These are phyloP conservation scores for Spirogloea muscicola DNA, from an alignment of 139 green algal species.

Conservation along the genomic window DNA sequence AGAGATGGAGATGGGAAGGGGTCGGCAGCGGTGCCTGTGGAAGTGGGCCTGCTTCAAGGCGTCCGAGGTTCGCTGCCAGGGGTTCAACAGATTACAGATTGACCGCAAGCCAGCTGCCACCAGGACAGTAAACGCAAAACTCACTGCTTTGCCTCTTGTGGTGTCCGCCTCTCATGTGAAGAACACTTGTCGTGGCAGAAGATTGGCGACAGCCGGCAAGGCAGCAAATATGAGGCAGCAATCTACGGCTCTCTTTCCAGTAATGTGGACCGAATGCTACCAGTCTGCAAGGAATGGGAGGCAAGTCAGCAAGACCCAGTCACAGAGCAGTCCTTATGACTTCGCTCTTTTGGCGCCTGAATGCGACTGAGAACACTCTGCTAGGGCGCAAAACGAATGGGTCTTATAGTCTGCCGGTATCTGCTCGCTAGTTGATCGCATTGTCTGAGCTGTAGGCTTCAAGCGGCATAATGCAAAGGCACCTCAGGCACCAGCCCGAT, in stretches of 20 bases:
- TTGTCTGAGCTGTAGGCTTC: neutral
- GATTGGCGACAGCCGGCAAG: no score
- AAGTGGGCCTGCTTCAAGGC: constrained; percentile 40
- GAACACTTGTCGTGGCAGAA: no score
- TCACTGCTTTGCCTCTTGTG: no score
- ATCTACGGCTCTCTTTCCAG: constrained; percentile 47
- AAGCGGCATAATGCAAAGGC: neutral
- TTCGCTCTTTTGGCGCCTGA: neutral
- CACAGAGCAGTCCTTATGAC: neutral
- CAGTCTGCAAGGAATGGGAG: constrained; percentile 42
- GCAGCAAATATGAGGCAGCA: constrained; percentile 48
- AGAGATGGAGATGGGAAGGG: constrained; percentile 27
- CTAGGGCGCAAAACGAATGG: neutral
- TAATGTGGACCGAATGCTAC: constrained; percentile 40
- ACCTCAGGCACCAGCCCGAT: no score
- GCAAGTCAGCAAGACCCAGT: neutral
- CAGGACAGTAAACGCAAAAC: no score
- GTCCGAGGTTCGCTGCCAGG: constrained; percentile 15
- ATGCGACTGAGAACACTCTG: neutral
- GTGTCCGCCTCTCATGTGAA: no score
- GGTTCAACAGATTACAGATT: no score
- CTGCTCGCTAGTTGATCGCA: neutral
- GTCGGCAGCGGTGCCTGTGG: constrained; percentile 33
- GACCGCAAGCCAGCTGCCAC: no score
- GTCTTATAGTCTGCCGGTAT: neutral